Percentiles rank a stretch among this genome's conserved stretches.
Evolutionary conservation across 2,329 filamentous ascomycete genomes (phyloP).

Genomic region (Didymella exigua): DNA sequence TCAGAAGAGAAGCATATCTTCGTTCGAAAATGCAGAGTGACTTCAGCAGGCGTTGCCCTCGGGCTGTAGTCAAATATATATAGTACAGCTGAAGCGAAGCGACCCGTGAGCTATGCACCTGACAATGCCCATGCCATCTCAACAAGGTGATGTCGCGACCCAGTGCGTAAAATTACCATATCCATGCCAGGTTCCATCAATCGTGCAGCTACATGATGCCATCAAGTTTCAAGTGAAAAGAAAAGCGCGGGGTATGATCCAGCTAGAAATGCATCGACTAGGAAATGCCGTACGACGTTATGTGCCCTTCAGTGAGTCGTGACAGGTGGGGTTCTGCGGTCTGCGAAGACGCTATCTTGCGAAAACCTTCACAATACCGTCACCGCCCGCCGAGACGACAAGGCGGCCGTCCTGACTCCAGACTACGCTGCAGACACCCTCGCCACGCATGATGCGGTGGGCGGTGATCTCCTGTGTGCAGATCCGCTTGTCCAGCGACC

Average conservation of each 20-base stretch:
- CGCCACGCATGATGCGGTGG: slow-evolving; percentile 92
- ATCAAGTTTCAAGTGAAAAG: slow-evolving; percentile 5
- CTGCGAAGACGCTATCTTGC: slow-evolving; percentile 38
- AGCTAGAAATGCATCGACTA: slow-evolving; percentile 18
- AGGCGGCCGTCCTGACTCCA: slow-evolving; percentile 96
- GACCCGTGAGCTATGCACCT: slow-evolving; percentile 5
- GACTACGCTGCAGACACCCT: slow-evolving; percentile 90
- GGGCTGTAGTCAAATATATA: slow-evolving; percentile 8
- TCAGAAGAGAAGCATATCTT: background rate
- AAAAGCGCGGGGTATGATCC: slow-evolving; percentile 18
- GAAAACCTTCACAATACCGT: slow-evolving; percentile 95
- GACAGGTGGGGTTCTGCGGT: background rate
- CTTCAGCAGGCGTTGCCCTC: background rate
- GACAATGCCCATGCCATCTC: background rate
- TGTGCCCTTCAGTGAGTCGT: background rate
- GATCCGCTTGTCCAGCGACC: slow-evolving; percentile 92
- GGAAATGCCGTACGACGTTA: slow-evolving; percentile 5
- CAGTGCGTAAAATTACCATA: slow-evolving; percentile 15
- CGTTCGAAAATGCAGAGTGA: background rate
- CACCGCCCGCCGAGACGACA: slow-evolving; percentile 92
- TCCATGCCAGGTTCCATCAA: slow-evolving; percentile 17
- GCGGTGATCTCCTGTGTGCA: slow-evolving; percentile 95
- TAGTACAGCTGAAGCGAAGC: slow-evolving; percentile 13
- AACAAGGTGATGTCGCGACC: background rate
- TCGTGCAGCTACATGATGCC: slow-evolving; percentile 19